Conservation (phyloP, 2,329 filamentous ascomycete species). For the Aspergillus floridensis region DNA sequence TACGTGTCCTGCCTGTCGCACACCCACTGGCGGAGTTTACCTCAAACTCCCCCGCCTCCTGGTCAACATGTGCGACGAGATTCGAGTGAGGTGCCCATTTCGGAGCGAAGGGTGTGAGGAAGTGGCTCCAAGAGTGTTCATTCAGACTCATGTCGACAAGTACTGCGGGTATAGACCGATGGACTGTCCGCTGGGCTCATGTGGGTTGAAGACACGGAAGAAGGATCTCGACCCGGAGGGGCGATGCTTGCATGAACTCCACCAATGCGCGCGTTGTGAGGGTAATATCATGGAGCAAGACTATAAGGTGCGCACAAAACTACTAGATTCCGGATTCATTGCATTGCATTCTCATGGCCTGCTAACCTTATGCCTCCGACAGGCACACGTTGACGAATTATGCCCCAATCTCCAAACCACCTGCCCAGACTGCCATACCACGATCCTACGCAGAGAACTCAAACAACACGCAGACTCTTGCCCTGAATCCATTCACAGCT, state of each 20-base stretch:
- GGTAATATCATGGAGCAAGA: constrained; percentile 54
- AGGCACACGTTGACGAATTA: constrained; percentile 39
- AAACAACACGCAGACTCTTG: constrained; percentile 39
- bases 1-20: constrained; percentile 59
- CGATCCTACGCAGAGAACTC: constrained; percentile 32
- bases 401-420: constrained; percentile 37
- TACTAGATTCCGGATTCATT: not conserved
- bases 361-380: not conserved
- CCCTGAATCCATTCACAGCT: constrained; percentile 36
- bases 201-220: constrained; percentile 52
- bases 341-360: not conserved
- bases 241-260: constrained; percentile 54
- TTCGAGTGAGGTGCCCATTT: constrained; percentile 59
- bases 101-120: constrained; percentile 53
- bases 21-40: constrained; percentile 38
- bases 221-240: constrained; percentile 52
- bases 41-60: constrained; percentile 54
- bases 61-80: constrained; percentile 61
- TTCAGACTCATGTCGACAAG: constrained; percentile 59
- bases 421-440: constrained; percentile 39
- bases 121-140: constrained; percentile 54
- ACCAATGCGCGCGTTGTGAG: constrained; percentile 54
- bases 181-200: constrained; percentile 51
- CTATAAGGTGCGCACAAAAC: constrained; percentile 42
- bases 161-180: constrained; percentile 58